A percentile compares a stretch with the other conserved stretches of the same genome.
phyloP scores from a whole-genome alignment of 805 yeast species.

The Nakazawaea molendinolei region DNA sequence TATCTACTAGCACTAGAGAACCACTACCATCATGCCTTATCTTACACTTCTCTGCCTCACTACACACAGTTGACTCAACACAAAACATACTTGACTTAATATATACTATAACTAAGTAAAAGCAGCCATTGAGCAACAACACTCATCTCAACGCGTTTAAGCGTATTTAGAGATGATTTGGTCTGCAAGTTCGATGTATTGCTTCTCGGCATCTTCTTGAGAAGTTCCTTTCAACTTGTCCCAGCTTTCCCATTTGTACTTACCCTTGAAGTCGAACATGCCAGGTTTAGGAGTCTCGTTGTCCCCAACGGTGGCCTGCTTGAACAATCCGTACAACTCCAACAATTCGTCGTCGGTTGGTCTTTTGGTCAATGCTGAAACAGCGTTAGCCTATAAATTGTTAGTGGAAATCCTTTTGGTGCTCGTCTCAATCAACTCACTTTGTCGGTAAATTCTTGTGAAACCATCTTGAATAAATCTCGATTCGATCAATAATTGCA shows the following conservation, averaged over 20 bases:
- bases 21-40: too few relatives aligned
- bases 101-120: too few relatives aligned
- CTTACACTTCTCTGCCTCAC: too few relatives aligned
- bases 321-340: conserved; percentile 84
- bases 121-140: too few relatives aligned
- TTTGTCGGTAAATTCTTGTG: conserved; percentile 28
- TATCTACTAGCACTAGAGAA: too few relatives aligned
- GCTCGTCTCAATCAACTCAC: conserved; percentile 18
- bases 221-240: conserved; percentile 76
- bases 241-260: conserved; percentile 99
- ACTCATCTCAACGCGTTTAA: too few relatives aligned
- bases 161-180: conserved; percentile 53
- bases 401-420: conserved; percentile 1
- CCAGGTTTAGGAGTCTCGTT: conserved; percentile 85
- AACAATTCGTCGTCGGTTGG: conserved; percentile 86
- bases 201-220: conserved; percentile 84
- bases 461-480: conserved; percentile 23
- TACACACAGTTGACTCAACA: too few relatives aligned
- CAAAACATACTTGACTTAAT: not conserved
- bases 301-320: conserved; percentile 97
- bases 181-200: conserved; percentile 66
- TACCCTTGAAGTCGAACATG: conserved; percentile 85
- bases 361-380: conserved; percentile 63
- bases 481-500: not conserved
- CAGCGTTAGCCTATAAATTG: conserved; percentile 62